A percentile compares a stretch with the other conserved stretches of the same genome.
These are phyloP conservation scores for Clarireedia monteithiana DNA, from an alignment of 2,329 filamentous ascomycete species.

Conservation along the genomic window DNA sequence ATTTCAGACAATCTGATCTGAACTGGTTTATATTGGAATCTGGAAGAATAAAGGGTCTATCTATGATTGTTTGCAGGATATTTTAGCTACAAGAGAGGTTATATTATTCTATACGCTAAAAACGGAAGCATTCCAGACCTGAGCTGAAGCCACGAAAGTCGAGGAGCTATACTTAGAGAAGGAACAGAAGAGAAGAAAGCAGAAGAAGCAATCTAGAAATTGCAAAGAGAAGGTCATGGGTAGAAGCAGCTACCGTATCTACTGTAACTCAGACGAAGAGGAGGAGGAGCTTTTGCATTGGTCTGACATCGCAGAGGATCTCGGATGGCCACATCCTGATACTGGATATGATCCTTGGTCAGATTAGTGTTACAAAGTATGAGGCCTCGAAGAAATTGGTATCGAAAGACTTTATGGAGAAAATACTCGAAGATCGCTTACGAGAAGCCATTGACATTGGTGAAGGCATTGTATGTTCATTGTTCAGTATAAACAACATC, in stretches of 20 bases:
- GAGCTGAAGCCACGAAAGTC: conserved; percentile 25
- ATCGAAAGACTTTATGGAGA: conserved; percentile 31
- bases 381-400: conserved; percentile 40
- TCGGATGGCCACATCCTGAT: conserved; percentile 17
- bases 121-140: conserved; percentile 30
- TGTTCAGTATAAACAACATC: no score
- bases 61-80: conserved; percentile 43
- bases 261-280: no score
- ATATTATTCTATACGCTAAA: conserved; percentile 37
- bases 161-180: conserved; percentile 14
- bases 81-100: conserved; percentile 41
- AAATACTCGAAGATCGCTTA: conserved; percentile 14
- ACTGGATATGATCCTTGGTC: conserved; percentile 19
- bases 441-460: conserved; percentile 15
- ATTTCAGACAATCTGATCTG: conserved; percentile 31
- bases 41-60: conserved; percentile 30
- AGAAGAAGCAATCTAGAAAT: no score
- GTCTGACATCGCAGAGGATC: conserved; percentile 18
- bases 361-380: conserved; percentile 9
- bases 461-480: conserved; percentile 2
- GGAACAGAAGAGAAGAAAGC: conserved; percentile 9
- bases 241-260: no score
- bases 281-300: conserved; percentile 11
- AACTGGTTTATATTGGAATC: conserved; percentile 32
- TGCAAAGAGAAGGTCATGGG: not conserved